Base-by-base conservation (phyloP, 1,284 basidiomycete species). In the Peniophora sp. region DNA sequence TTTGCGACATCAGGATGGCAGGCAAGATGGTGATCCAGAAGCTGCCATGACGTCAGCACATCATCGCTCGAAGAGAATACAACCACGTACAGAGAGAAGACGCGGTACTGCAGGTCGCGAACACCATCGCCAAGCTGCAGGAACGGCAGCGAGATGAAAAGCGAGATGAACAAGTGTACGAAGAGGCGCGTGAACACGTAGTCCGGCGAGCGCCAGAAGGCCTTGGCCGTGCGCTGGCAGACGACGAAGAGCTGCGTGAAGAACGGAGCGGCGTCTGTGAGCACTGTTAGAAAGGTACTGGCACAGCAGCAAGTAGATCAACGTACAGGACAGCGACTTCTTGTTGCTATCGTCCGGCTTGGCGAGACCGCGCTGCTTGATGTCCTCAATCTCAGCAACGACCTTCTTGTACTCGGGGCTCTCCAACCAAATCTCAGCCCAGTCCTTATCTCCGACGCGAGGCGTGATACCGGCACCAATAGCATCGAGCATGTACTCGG, bases 121-220 rank as follows among this genome's bases (percentile, higher is more conserved):
- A 81, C 56, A 52, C 81, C 82, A 58, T 79, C 70, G 50, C 78
- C 78, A 17, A 94, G 73, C 61, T 88, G 83, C 51, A 97, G 70
- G 79, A 93, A 94, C 11, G 90, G 88, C 50, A 97, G 71, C 24
- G 87, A 87, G 52, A 92, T 77, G 65, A 88, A 84, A 3, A 96
- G 70, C 10, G 89, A 86, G 55, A 95, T 86, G 62, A 87, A 81
- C 5, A 75, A 72, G 56, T 86, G 84, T 5, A 87, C 79, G 66
- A 92, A 92, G 47, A 94, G 71, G 47, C 92, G 82, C 46, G 83
- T 92, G 71, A 88, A 90, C 51, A 81, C 78, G 62, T 92, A 92
- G 57, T 93, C 82, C 0, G 88, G 83, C n/a, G 83, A 89, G 49
- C 93, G 76, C 87, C 88, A 95, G 24, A 92, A 73, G 3, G 88